Conservation (phyloP, 108 stramenopile species). For the Asterionellopsis glacialis region DNA sequence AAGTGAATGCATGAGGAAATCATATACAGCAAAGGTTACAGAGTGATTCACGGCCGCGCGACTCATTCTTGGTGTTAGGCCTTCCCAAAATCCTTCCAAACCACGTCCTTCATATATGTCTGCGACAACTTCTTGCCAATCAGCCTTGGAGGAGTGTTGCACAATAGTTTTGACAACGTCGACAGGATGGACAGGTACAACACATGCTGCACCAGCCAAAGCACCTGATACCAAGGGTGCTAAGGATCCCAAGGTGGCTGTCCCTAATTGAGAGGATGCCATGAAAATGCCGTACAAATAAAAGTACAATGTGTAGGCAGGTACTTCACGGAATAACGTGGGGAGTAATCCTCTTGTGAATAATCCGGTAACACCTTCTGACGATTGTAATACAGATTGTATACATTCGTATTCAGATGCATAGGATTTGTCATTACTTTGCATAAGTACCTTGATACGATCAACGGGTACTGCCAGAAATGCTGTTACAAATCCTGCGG, state of each 20-base stretch:
- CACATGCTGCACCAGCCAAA: conserved; percentile 42
- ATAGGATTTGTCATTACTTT: conserved; percentile 26
- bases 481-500: conserved; percentile 47
- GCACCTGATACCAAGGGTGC: conserved; percentile 58
- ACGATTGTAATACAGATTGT: conserved; percentile 20
- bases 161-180: conserved; percentile 64
- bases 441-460: conserved; percentile 52
- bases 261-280: neutral
- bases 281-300: conserved; percentile 39
- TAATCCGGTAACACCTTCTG: conserved; percentile 42
- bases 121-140: conserved; percentile 22
- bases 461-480: conserved; percentile 58
- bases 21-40: conserved; percentile 32
- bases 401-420: conserved; percentile 34
- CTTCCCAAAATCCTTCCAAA: conserved; percentile 44
- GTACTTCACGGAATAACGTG: conserved; percentile 48
- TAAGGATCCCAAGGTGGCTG: conserved; percentile 12
- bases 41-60: conserved; percentile 64
- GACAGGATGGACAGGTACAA: conserved; percentile 63
- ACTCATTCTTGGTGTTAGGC: conserved; percentile 42
- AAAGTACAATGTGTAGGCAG: conserved; percentile 50
- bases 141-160: conserved; percentile 21
- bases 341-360: conserved; percentile 38
- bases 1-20: neutral
- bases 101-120: conserved; percentile 46